phyloP scores from a whole-genome alignment of 139 green algal genomes.

The Spirogloea muscicola region DNA sequence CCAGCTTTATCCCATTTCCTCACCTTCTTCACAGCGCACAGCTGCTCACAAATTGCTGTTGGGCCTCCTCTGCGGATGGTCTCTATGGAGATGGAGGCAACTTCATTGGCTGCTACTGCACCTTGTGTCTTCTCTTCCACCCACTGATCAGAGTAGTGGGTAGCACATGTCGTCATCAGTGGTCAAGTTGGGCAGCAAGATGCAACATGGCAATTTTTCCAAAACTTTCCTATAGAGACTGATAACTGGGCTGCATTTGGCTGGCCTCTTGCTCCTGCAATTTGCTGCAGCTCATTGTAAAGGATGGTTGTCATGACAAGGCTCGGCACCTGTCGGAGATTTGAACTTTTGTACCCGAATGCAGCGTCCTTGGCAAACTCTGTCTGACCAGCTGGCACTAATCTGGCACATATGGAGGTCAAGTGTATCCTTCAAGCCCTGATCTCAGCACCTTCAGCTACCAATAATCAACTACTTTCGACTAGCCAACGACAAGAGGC shows the following conservation, averaged over 20 bases:
- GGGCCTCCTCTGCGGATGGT: conserved; percentile 38
- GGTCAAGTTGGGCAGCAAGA: too few species aligned
- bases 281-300: too few species aligned
- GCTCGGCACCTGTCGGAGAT: conserved; percentile 37
- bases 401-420: conserved; percentile 7
- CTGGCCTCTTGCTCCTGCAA: too few species aligned
- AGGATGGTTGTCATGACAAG: too few species aligned
- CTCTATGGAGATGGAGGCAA: conserved; percentile 39
- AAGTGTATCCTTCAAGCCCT: background rate
- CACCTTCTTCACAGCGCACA: conserved; percentile 24
- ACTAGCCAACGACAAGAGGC: background rate
- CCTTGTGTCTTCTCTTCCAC: conserved; percentile 53
- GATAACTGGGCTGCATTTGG: too few species aligned
- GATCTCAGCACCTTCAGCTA: too few species aligned
- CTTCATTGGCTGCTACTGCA: conserved; percentile 19
- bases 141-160: too few species aligned
- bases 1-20: too few species aligned
- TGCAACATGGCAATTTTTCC: too few species aligned
- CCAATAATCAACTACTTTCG: too few species aligned
- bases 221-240: too few species aligned
- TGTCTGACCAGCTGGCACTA: conserved; percentile 40
- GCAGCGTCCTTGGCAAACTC: conserved; percentile 54
- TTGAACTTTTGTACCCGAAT: conserved; percentile 46
- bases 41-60: conserved; percentile 4
- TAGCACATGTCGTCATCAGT: too few species aligned